Base-by-base conservation (phyloP, 495 filamentous ascomycete species). In the Tuber microsphaerosporum region DNA sequence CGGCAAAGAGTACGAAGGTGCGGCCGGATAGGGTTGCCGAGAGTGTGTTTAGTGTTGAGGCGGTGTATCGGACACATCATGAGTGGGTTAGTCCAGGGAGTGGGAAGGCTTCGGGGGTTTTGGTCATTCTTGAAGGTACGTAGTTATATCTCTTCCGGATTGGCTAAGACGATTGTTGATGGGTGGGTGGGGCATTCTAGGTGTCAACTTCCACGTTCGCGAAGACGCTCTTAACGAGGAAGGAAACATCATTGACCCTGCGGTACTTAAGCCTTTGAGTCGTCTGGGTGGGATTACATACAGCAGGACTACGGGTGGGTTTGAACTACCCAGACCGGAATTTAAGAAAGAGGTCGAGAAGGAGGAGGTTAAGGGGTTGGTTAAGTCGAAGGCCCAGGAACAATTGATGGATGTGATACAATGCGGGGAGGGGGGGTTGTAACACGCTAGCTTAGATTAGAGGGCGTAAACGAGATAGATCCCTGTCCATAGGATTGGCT, bases 211-310 rank as follows among this genome's bases (percentile, higher is more conserved):
- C 81, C 97, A 93, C 92, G 93, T 89, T 17, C 84, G 94, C 70
- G 93, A 97, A 82, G 94, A 97, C 85, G 93, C 93, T 17, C 85
- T 97, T 10, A 91, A 96, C 79, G 88, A 92, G 81, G 90, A 92
- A 22, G 88, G 86, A 81, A 92, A 89, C 75, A 74, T 90, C 41
- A 86, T 98, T 46, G 90, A 95, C 84, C 86, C 92, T 20, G 87
- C 86, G 75, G 84, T 92, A 16, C 80, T 97, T 56, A 88, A 88
- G 78, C 95, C 94, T 22, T 88, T 97, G 42, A 88, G 88, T 80
- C 88, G 94, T 16, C 76, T 97, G 65, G 94, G 94, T 14, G 94
- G 95, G 0, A 93, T 97, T 79, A 89, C 89, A 8, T 97, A 97
- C 82, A 91, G 89, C 0, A 86, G 93, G 39, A 85, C 88, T 9